These are phyloP conservation scores for Arthrobotrys megalospora DNA, from an alignment of 2,329 filamentous ascomycete genomes.

Conservation along the genomic window DNA sequence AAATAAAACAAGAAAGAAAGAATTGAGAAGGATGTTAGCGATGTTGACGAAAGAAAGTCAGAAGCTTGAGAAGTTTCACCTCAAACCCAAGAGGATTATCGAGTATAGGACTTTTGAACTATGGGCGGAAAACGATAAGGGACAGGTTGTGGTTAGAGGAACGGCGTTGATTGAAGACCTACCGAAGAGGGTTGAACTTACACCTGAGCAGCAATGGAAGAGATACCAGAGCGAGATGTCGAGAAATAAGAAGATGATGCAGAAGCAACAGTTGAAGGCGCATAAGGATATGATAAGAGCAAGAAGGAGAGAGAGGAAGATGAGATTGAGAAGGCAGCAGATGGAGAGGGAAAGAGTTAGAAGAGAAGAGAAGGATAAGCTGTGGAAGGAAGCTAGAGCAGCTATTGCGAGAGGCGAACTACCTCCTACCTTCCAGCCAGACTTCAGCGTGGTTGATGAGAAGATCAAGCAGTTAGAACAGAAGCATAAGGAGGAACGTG, in stretches of 20 bases:
- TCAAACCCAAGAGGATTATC: constrained; percentile 36
- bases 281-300: constrained; percentile 34
- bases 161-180: constrained; percentile 51
- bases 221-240: constrained; percentile 53
- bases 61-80: constrained; percentile 51
- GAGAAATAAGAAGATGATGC: constrained; percentile 47
- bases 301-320: constrained; percentile 48
- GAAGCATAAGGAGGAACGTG: constrained; percentile 6
- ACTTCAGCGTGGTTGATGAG: constrained; percentile 1
- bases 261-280: constrained; percentile 42
- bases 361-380: constrained; percentile 35
- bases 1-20: constrained; percentile 4
- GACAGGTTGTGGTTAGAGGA: constrained; percentile 42
- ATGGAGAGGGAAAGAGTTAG: constrained; percentile 41
- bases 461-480: background rate
- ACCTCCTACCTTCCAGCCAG: background rate
- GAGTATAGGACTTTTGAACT: constrained; percentile 51
- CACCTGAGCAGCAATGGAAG: constrained; percentile 59
- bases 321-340: constrained; percentile 42
- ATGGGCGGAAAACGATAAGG: constrained; percentile 56
- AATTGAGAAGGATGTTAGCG: constrained; percentile 5
- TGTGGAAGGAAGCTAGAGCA: constrained; percentile 40
- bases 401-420: constrained; percentile 16
- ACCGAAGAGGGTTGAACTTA: constrained; percentile 39
- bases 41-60: constrained; percentile 19